Evolutionary conservation across 257 asterid genomes (phyloP), one percentile per base, ranked within the genome.

Genomic region (Nicotiana obtusifolia): DNA sequence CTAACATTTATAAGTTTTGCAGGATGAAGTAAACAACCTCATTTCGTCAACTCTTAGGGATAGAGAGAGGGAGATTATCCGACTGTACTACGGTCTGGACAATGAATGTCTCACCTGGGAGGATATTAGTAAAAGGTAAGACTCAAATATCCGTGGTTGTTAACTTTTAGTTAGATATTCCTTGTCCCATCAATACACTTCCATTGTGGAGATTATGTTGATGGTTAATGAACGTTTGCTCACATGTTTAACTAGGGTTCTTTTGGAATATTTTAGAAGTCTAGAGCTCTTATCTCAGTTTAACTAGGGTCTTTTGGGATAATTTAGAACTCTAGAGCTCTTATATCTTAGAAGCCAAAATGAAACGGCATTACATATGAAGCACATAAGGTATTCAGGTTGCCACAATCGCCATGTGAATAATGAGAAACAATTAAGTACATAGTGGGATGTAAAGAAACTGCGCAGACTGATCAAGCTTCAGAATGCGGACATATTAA

Each of bases 41-140:
- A 90, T 94, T 49, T 82, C 56, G 56, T 82, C 88, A 47, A 85
- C 98, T 0, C 80, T 95, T 54, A 86, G 92, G 82, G 93, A 89
- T 83, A 89, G 98, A 82, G 99, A 95, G 85, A 84, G 92, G 56
- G 97, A 92, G 15, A 95, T 95, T 54, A 90, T 94, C 41, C 95
- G 97, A 73, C 88, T 92, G 35, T 95, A 95, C 91, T 92, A 92
- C 69, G 99, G 99, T 84, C 86, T 95, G 47, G 97, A 90, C 82
- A 86, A 87, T 31, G 97, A 91, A 90, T 94, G 95, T 80, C 97
- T 94, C 83, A 95, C 99, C 16, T 95, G 99, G 99, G 99, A 95
- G 82, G 98, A 94, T 64, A 95, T 95, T 86, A 93, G 99, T 82
- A 92, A 90, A 91, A 84, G 97, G 98, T 94, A 77, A 62, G 85